Evolutionary conservation across 2,329 filamentous ascomycete species (phyloP).

Genomic region (Aspergillus neoniger): DNA sequence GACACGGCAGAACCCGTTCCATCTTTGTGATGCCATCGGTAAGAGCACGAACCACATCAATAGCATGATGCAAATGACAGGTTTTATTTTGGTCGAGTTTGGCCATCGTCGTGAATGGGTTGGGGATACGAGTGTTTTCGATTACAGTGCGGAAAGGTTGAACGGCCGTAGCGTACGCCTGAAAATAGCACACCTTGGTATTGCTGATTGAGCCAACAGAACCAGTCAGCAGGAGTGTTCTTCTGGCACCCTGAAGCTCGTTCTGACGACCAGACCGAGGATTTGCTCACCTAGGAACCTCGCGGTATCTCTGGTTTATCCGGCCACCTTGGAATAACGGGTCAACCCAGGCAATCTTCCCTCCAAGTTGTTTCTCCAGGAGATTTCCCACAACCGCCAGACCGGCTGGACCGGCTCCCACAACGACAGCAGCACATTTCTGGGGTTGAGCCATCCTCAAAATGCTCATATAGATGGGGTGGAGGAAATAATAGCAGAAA

Average conservation of each 20-base stretch:
- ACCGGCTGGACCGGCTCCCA: conserved; percentile 61
- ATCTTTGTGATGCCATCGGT: conserved; percentile 44
- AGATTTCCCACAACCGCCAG: conserved; percentile 64
- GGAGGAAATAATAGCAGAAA: background rate
- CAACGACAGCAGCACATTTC: conserved; percentile 57
- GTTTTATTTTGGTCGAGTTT: conserved; percentile 58
- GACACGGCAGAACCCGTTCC: conserved; percentile 37
- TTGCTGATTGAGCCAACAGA: conserved; percentile 47
- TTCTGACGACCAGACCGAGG: conserved; percentile 5
- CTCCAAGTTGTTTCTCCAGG: conserved; percentile 54
- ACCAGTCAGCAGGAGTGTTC: conserved; percentile 19
- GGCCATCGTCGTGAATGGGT: conserved; percentile 57
- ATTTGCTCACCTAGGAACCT: conserved; percentile 55
- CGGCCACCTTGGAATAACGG: conserved; percentile 57
- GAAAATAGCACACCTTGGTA: conserved; percentile 62
- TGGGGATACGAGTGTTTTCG: conserved; percentile 51
- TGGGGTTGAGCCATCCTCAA: conserved; percentile 29
- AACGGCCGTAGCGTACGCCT: conserved; percentile 58
- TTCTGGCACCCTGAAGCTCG: background rate
- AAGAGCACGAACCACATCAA: conserved; percentile 55
- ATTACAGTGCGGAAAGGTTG: conserved; percentile 56
- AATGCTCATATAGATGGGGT: background rate
- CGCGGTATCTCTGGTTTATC: conserved; percentile 58
- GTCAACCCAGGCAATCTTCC: conserved; percentile 62
- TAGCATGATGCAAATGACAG: conserved; percentile 60